Conservation (phyloP, 2,329 filamentous ascomycete genomes). For the Penicillium concentricum region DNA sequence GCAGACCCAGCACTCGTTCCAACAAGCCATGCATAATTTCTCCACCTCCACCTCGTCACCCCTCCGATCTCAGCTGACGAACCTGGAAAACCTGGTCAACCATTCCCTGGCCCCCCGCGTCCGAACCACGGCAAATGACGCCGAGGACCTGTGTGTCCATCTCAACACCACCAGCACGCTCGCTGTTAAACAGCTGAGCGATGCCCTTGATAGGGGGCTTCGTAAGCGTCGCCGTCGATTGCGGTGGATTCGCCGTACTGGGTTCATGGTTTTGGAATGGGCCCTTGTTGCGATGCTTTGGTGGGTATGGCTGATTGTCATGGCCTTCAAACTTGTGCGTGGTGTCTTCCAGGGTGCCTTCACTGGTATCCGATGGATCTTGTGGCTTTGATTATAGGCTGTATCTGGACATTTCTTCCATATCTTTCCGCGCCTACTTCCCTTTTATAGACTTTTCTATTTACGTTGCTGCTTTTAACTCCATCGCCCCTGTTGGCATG, state of each 20-base stretch:
- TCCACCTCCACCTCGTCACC: slow-evolving; percentile 46
- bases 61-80: slow-evolving; percentile 46
- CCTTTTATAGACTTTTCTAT: neutral
- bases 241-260: slow-evolving; percentile 70
- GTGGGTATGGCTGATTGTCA: slow-evolving; percentile 89
- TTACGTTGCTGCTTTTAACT: neutral
- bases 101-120: slow-evolving; percentile 58
- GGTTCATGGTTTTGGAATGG: slow-evolving; percentile 87
- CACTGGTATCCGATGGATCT: slow-evolving; percentile 70
- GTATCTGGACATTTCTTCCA: slow-evolving; percentile 11
- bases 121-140: slow-evolving; percentile 69
- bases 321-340: slow-evolving; percentile 66
- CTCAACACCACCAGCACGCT: slow-evolving; percentile 74
- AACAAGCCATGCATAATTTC: slow-evolving; percentile 47
- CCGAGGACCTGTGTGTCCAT: slow-evolving; percentile 74
- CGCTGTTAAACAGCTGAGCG: slow-evolving; percentile 75
- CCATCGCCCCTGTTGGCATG: slow-evolving; percentile 8
- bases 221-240: slow-evolving; percentile 72
- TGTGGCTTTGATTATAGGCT: slow-evolving; percentile 63
- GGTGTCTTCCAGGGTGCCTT: slow-evolving; percentile 62
- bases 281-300: slow-evolving; percentile 84
- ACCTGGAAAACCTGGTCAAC: slow-evolving; percentile 48
- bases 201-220: slow-evolving; percentile 68
- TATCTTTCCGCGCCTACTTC: neutral
- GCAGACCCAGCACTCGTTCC: slow-evolving; percentile 44